A percentile compares a stretch with the other conserved stretches of the same genome.
Conservation (phyloP, 768 basidiomycete genomes). For the Cystobasidium onofrii region DNA sequence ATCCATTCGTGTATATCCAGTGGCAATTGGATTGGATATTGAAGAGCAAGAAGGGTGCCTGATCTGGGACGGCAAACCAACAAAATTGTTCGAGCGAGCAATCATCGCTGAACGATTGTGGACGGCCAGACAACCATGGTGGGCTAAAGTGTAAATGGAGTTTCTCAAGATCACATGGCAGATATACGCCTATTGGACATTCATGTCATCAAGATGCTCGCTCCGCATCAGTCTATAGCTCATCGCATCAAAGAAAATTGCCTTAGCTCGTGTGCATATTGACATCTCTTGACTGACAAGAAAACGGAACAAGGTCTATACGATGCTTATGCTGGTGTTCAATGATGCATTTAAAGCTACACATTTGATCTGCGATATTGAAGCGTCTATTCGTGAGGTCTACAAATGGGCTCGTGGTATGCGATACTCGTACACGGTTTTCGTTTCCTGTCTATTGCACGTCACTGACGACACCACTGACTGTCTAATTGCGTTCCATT, state of each 20-base stretch:
- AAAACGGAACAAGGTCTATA: neutral
- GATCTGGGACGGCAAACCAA: neutral
- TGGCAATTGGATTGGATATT: neutral
- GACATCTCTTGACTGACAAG: too few species aligned
- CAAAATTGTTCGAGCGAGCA: conserved; percentile 2
- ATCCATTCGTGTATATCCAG: neutral
- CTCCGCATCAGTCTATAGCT: too few species aligned
- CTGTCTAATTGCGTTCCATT: too few species aligned
- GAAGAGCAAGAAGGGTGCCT: neutral
- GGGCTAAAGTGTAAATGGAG: neutral
- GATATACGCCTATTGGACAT: neutral
- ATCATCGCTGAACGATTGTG: conserved; percentile 2
- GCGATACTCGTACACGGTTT: too few species aligned
- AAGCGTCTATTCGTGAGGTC: neutral
- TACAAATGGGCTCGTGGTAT: too few species aligned
- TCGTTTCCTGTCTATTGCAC: too few species aligned
- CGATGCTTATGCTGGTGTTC: neutral
- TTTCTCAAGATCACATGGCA: neutral
- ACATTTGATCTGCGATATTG: neutral
- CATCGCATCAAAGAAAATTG: too few species aligned
- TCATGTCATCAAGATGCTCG: too few species aligned
- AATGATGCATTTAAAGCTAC: neutral
- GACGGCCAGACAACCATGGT: neutral
- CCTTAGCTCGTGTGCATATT: too few species aligned
- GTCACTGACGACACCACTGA: too few species aligned